phyloP scores from a whole-genome alignment of 2,329 filamentous ascomycete species.

The Dichotomopilus funicola region DNA sequence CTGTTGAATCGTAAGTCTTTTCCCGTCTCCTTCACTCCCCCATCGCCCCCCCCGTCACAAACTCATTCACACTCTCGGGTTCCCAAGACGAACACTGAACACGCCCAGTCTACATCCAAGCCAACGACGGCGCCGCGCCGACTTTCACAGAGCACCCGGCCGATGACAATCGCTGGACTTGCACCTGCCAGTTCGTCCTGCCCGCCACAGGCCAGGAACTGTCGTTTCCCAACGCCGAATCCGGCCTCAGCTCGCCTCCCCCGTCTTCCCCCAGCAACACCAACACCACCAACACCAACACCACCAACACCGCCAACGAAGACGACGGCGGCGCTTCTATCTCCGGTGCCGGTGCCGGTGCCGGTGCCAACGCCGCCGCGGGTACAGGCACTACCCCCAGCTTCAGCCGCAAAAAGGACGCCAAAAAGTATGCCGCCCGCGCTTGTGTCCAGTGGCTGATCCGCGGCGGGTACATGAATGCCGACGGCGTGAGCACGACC shows the following conservation, averaged over 20 bases:
- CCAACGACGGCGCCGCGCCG: constrained; percentile 12
- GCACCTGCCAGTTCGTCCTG: not conserved
- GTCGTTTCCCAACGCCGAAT: constrained; percentile 21
- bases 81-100: too few relatives aligned
- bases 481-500: constrained; percentile 14
- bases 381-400: constrained; percentile 26
- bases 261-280: too few relatives aligned
- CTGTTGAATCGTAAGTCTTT: constrained; percentile 29
- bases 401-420: constrained; percentile 46
- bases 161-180: not conserved
- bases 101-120: constrained; percentile 7
- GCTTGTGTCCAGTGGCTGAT: constrained; percentile 36
- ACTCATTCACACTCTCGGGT: not conserved
- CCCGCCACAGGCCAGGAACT: constrained; percentile 8
- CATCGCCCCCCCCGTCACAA: not conserved
- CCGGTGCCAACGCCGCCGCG: not conserved
- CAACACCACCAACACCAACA: too few relatives aligned
- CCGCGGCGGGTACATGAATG: constrained; percentile 24
- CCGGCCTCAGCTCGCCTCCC: constrained; percentile 24
- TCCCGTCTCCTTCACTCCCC: not conserved
- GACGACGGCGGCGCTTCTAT: too few relatives aligned
- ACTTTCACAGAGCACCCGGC: constrained; percentile 9
- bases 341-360: too few relatives aligned
- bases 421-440: constrained; percentile 48
- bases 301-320: too few relatives aligned